A percentile compares a stretch with the other conserved stretches of the same genome.
Conservation (phyloP, 495 filamentous ascomycete species). For the Penicillium turbatum region DNA sequence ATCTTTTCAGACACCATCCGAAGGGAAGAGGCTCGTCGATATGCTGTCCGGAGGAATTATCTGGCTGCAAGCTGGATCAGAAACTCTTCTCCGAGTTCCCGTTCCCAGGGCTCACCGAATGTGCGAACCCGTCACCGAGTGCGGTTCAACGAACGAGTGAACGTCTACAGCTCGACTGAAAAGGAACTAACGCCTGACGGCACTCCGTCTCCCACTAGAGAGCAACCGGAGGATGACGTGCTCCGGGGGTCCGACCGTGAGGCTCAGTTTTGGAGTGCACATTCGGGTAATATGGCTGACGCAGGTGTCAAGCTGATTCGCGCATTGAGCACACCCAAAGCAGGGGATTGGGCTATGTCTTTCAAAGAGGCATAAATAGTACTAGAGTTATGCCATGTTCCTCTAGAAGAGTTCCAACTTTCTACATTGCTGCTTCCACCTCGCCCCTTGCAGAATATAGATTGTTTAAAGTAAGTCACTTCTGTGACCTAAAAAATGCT, state of each 20-base stretch:
- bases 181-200: slow-evolving; percentile 10
- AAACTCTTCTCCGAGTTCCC: slow-evolving; percentile 4
- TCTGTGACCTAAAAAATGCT: no score
- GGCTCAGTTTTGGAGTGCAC: slow-evolving; percentile 34
- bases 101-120: slow-evolving; percentile 9
- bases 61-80: slow-evolving; percentile 38
- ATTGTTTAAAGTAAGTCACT: no score
- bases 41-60: slow-evolving; percentile 63
- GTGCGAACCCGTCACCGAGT: slow-evolving; percentile 27
- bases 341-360: slow-evolving; percentile 5
- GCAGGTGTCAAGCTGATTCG: slow-evolving; percentile 37
- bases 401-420: neutral
- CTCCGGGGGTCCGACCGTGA: slow-evolving; percentile 29
- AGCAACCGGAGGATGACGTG: slow-evolving; percentile 22
- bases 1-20: slow-evolving; percentile 73
- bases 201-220: slow-evolving; percentile 10
- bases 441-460: no score
- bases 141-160: slow-evolving; percentile 39
- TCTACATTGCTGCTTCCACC: neutral
- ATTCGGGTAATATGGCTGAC: slow-evolving; percentile 26
- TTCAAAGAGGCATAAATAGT: slow-evolving; percentile 16
- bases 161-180: slow-evolving; percentile 31
- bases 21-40: slow-evolving; percentile 69
- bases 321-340: slow-evolving; percentile 21
- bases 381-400: neutral